Percentiles rank a stretch among this genome's conserved stretches.
Evolutionary conservation across 1,284 basidiomycete genomes (phyloP).

Genomic region (Paramarasmius palmivorus): DNA sequence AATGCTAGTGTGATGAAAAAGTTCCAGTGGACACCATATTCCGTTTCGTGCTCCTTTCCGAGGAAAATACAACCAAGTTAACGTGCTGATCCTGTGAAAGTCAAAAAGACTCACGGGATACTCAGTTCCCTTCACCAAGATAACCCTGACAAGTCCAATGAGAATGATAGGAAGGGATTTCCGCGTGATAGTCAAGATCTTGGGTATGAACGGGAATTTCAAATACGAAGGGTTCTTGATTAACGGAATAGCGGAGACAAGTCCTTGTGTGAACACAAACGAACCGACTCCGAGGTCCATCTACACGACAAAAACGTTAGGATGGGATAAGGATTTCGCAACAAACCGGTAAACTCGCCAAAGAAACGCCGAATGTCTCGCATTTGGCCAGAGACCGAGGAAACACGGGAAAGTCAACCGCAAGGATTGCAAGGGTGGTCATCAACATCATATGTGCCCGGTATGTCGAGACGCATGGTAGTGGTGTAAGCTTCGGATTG

Average conservation of each 20-base stretch:
- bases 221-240: slow-evolving; percentile 61
- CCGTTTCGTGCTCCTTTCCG: slow-evolving; percentile 87
- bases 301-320: slow-evolving; percentile 39
- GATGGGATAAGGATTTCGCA: background rate
- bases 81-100: slow-evolving; percentile 8
- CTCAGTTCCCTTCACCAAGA: slow-evolving; percentile 90
- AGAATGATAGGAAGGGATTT: slow-evolving; percentile 72
- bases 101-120: slow-evolving; percentile 74
- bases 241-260: slow-evolving; percentile 82
- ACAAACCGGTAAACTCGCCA: slow-evolving; percentile 53
- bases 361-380: slow-evolving; percentile 90
- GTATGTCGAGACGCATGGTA: slow-evolving; percentile 85
- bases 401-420: slow-evolving; percentile 95
- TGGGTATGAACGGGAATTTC: slow-evolving; percentile 47
- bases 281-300: slow-evolving; percentile 99
- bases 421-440: slow-evolving; percentile 89
- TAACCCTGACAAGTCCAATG: slow-evolving; percentile 77
- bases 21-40: slow-evolving; percentile 99
- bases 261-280: slow-evolving; percentile 92
- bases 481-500: slow-evolving; percentile 32
- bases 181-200: slow-evolving; percentile 48
- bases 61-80: background rate
- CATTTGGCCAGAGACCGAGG: slow-evolving; percentile 90
- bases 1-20: slow-evolving; percentile 94
- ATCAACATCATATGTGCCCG: slow-evolving; percentile 95